Evolutionary conservation across 2,329 filamentous ascomycete species (phyloP).

Genomic region (Aspergillus costaricaensis): DNA sequence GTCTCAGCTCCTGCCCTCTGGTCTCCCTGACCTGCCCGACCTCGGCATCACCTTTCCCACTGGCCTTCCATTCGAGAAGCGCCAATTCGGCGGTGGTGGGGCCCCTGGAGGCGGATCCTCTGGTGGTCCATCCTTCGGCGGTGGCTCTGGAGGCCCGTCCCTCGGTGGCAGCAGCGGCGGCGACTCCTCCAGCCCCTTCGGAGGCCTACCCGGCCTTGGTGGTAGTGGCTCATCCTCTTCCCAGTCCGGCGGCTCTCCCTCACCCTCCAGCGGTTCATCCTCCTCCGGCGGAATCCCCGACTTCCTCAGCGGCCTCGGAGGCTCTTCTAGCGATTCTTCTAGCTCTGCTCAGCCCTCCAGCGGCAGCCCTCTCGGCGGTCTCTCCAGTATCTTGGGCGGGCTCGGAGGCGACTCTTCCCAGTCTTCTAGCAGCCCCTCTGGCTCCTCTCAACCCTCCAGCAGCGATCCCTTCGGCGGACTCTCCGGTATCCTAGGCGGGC

Average conservation of each 20-base stretch:
- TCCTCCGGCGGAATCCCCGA: neutral
- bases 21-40: neutral
- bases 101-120: too few relatives aligned
- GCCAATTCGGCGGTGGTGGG: neutral
- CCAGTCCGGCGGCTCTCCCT: neutral
- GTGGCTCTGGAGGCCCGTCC: neutral
- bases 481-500: too few relatives aligned
- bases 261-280: neutral
- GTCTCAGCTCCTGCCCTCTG: conserved; percentile 2
- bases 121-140: neutral
- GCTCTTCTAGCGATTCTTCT: neutral
- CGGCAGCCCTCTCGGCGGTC: neutral
- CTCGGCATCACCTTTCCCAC: conserved; percentile 4
- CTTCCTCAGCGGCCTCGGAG: neutral
- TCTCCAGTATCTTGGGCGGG: neutral
- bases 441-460: neutral
- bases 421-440: neutral
- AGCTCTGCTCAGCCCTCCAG: neutral
- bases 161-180: too few relatives aligned
- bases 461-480: neutral
- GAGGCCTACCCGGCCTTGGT: neutral
- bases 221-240: neutral
- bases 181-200: neutral
- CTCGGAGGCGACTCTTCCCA: neutral
- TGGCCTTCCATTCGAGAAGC: neutral